These are phyloP conservation scores for Colletotrichum sublineola DNA, from an alignment of 2,329 filamentous ascomycete genomes.

Conservation along the genomic window DNA sequence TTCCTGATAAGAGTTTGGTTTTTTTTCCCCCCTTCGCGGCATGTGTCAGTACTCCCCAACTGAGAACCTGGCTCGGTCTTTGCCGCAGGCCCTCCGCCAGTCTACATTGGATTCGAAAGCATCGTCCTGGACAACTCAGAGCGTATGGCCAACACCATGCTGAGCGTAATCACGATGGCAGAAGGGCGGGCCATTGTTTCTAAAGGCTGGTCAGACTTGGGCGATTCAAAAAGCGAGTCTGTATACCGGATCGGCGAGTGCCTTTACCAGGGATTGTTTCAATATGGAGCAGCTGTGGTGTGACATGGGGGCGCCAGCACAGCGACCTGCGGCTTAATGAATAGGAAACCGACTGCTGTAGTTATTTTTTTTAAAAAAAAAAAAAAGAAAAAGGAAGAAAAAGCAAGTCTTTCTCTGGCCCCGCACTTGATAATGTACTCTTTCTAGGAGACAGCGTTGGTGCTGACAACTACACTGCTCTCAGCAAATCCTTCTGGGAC, in stretches of 20 bases:
- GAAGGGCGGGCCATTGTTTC: slow-evolving; percentile 66
- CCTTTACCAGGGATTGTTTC: slow-evolving; percentile 32
- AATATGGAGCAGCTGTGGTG: slow-evolving; percentile 25
- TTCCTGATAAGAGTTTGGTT: slow-evolving; percentile 55
- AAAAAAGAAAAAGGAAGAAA: not conserved
- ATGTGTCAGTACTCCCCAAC: slow-evolving; percentile 55
- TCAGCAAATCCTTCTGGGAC: slow-evolving; percentile 56
- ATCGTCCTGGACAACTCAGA: slow-evolving; percentile 67
- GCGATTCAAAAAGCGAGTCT: slow-evolving; percentile 52
- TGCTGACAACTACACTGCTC: not conserved
- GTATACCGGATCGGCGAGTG: slow-evolving; percentile 32
- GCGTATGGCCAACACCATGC: slow-evolving; percentile 57
- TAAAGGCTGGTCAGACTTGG: slow-evolving; percentile 33
- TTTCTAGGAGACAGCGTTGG: not conserved
- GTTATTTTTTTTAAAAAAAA: slow-evolving; percentile 19
- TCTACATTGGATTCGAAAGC: slow-evolving; percentile 70
- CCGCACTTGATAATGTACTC: not conserved
- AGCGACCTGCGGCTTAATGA: slow-evolving; percentile 28
- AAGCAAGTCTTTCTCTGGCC: slow-evolving; percentile 17
- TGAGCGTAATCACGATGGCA: slow-evolving; percentile 60
- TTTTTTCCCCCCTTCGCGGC: slow-evolving; percentile 54
- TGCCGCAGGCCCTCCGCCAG: slow-evolving; percentile 58
- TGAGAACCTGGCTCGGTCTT: slow-evolving; percentile 56
- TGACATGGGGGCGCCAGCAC: slow-evolving; percentile 35
- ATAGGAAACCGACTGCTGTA: slow-evolving; percentile 23